Conservation (phyloP, 2,329 filamentous ascomycete genomes). For the Fusarium sp. region DNA sequence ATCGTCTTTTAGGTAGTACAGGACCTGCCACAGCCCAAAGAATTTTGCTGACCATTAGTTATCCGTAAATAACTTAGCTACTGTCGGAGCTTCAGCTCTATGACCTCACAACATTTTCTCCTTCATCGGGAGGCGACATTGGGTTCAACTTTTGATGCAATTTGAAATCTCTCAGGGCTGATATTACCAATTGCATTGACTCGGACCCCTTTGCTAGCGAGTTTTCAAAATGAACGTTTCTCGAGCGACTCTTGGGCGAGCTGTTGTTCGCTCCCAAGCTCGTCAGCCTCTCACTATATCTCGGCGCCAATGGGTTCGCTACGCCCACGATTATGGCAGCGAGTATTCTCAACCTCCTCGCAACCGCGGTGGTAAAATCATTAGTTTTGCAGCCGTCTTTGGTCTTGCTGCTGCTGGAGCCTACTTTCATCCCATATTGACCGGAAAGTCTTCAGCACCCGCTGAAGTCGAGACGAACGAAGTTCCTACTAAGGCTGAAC, state of each 20-base stretch:
- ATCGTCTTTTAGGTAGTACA: neutral
- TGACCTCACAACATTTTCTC: conserved; percentile 42
- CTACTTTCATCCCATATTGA: conserved; percentile 53
- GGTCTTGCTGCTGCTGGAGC: conserved; percentile 53
- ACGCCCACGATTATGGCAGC: conserved; percentile 45
- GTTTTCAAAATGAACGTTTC: conserved; percentile 47
- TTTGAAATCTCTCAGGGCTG: conserved; percentile 2
- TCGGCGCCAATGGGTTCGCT: conserved; percentile 47
- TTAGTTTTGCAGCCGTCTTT: conserved; percentile 50
- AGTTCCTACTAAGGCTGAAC: conserved; percentile 55
- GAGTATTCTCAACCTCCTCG: conserved; percentile 30
- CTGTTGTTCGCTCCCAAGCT: conserved; percentile 39
- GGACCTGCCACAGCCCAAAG: conserved; percentile 36
- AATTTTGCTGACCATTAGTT: conserved; percentile 44
- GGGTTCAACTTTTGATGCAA: conserved; percentile 2
- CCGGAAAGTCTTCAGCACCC: conserved; percentile 38
- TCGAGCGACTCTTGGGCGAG: conserved; percentile 44
- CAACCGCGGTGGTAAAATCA: conserved; percentile 43
- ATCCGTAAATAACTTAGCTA: conserved; percentile 2
- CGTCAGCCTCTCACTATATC: conserved; percentile 34
- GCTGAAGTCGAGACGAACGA: conserved; percentile 30
- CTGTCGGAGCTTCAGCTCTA: conserved; percentile 33
- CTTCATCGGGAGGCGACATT: conserved; percentile 21
- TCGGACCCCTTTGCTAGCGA: neutral
- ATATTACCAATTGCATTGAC: conserved; percentile 5